phyloP scores from a whole-genome alignment of 2,329 filamentous ascomycete species.

The Botrytis fragariae region DNA sequence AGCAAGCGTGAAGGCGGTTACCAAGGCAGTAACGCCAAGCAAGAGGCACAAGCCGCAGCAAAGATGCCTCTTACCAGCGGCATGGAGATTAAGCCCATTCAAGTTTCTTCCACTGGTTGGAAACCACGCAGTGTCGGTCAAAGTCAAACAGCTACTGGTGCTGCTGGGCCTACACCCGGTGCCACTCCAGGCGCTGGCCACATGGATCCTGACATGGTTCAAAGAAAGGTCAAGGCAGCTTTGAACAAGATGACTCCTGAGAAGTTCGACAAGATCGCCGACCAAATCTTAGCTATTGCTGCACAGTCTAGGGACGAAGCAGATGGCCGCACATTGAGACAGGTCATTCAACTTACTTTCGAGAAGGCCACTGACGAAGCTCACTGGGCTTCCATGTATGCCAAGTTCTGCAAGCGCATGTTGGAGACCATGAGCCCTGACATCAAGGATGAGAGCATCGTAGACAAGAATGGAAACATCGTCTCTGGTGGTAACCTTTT shows the following conservation, averaged over 20 bases:
- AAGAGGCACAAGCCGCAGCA: constrained; percentile 71
- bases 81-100: constrained; percentile 77
- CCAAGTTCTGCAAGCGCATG: constrained; percentile 98
- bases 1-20: constrained; percentile 58
- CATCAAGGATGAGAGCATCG: constrained; percentile 92
- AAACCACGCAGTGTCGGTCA: constrained; percentile 72
- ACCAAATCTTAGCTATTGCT: constrained; percentile 89
- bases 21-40: constrained; percentile 45
- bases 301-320: constrained; percentile 93
- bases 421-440: constrained; percentile 91
- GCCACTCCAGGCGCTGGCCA: constrained; percentile 50
- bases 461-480: constrained; percentile 82
- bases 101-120: constrained; percentile 75
- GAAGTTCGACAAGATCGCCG: constrained; percentile 94
- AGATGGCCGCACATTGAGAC: constrained; percentile 89
- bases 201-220: constrained; percentile 88
- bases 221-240: constrained; percentile 97
- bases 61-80: constrained; percentile 88
- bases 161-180: constrained; percentile 45
- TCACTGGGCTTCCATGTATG: constrained; percentile 98
- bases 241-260: constrained; percentile 99
- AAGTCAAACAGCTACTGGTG: constrained; percentile 40
- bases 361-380: constrained; percentile 98
- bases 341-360: constrained; percentile 98
- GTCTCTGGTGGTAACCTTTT: constrained; percentile 92